phyloP scores from a whole-genome alignment of 1,284 basidiomycete genomes.

The Fomitopsis palustris region DNA sequence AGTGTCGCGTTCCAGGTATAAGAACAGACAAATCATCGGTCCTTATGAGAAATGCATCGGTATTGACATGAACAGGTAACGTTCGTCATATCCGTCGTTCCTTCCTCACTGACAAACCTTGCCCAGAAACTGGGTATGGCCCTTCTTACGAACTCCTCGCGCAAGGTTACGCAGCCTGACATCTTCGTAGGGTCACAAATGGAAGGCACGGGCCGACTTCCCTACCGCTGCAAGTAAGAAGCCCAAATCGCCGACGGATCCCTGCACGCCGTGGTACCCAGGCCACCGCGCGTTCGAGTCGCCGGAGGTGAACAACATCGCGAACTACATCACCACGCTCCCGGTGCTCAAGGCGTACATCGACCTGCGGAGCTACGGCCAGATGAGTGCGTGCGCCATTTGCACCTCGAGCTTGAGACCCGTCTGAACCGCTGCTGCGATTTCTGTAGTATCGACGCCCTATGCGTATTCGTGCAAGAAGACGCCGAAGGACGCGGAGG shows the following conservation, averaged over 20 bases:
- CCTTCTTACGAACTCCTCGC: background rate
- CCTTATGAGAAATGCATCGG: slow-evolving; percentile 56
- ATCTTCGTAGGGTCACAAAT: slow-evolving; percentile 51
- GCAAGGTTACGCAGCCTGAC: background rate
- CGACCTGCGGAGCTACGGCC: slow-evolving; percentile 82
- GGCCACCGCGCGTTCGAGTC: slow-evolving; percentile 73
- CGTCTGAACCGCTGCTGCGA: background rate
- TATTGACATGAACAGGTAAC: slow-evolving; percentile 74
- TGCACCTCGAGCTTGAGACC: background rate
- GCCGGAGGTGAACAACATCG: slow-evolving; percentile 72
- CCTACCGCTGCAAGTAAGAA: slow-evolving; percentile 17
- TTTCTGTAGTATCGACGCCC: slow-evolving; percentile 56
- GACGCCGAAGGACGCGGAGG: slow-evolving; percentile 74
- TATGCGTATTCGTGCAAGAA: slow-evolving; percentile 73
- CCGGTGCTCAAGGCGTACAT: slow-evolving; percentile 58
- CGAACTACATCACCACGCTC: slow-evolving; percentile 60
- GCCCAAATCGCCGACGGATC: slow-evolving; percentile 37
- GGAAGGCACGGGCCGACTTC: slow-evolving; percentile 41
- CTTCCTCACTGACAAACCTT: background rate
- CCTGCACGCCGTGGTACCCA: slow-evolving; percentile 74
- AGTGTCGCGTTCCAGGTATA: slow-evolving; percentile 47
- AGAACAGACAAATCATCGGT: slow-evolving; percentile 67
- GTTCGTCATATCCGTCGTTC: background rate
- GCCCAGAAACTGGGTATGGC: slow-evolving; percentile 28
- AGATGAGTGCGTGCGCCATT: slow-evolving; percentile 59